These are phyloP conservation scores for Scedosporium minutisporum DNA, from an alignment of 2,329 filamentous ascomycete species.

Conservation along the genomic window DNA sequence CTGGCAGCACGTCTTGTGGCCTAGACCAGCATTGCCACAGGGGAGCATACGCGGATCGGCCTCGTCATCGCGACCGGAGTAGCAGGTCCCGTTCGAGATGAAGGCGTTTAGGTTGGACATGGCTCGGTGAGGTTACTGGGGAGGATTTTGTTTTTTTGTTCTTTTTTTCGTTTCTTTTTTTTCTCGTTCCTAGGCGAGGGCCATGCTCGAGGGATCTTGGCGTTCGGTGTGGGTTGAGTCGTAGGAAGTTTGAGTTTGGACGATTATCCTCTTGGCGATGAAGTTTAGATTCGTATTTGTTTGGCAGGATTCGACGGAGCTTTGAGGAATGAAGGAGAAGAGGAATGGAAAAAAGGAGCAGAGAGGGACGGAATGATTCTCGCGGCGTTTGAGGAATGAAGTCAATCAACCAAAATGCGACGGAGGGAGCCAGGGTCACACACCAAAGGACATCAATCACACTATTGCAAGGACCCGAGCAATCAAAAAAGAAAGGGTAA, in stretches of 20 bases:
- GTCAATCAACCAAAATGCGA: no score
- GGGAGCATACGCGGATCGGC: conserved; percentile 17
- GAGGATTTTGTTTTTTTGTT: background rate
- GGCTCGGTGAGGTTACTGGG: background rate
- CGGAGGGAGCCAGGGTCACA: no score
- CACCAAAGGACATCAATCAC: no score
- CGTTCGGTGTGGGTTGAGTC: no score
- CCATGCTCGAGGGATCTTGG: no score
- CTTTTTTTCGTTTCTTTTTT: no score
- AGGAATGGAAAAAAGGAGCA: background rate
- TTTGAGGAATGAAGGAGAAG: background rate
- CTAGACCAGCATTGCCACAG: conserved; percentile 22
- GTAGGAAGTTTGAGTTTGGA: no score
- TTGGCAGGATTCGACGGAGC: background rate
- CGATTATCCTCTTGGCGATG: no score
- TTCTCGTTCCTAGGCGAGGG: no score
- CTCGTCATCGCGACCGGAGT: conserved; percentile 11
- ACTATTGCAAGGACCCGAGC: no score
- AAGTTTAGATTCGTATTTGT: no score
- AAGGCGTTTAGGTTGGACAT: conserved; percentile 13
- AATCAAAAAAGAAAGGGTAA: no score
- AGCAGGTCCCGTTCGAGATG: conserved; percentile 25
- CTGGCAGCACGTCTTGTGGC: conserved; percentile 21
- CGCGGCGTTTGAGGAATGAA: background rate
- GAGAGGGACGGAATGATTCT: background rate